These are phyloP conservation scores for Ustilago crameri DNA, from an alignment of 1,284 basidiomycete species.

Conservation along the genomic window DNA sequence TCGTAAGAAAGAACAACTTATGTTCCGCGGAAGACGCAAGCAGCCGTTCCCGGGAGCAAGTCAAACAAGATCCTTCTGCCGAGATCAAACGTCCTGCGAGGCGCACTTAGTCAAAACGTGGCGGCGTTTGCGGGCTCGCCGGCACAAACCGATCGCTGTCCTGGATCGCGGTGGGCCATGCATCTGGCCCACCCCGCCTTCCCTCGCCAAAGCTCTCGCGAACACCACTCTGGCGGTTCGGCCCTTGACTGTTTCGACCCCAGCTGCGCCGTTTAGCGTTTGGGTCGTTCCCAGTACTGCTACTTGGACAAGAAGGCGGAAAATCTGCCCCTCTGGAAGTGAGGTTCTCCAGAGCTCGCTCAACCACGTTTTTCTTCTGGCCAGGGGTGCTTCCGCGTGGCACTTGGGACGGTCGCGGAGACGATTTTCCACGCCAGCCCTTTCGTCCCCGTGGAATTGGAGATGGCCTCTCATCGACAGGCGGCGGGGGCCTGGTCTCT, in stretches of 20 bases:
- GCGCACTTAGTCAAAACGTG: conserved; percentile 13
- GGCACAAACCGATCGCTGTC: conserved; percentile 1
- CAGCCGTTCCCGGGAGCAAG: no score
- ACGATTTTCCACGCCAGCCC: conserved; percentile 8
- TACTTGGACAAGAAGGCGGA: background rate
- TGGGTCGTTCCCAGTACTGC: conserved; percentile 2
- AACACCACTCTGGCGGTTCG: background rate
- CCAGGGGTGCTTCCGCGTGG: conserved; percentile 7
- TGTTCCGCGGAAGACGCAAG: no score
- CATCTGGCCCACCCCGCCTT: background rate
- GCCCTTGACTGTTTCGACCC: conserved; percentile 4
- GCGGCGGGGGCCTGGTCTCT: conserved; percentile 11
- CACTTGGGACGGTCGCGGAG: background rate
- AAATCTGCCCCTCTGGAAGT: conserved; percentile 15
- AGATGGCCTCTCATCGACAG: conserved; percentile 2
- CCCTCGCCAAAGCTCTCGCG: background rate
- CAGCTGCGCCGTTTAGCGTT: conserved; percentile 7
- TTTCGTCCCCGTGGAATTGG: background rate
- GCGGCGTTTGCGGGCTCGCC: conserved; percentile 16
- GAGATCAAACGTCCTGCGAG: no score
- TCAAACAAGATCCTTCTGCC: no score
- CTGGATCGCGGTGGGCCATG: background rate
- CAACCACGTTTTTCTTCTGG: conserved; percentile 18
- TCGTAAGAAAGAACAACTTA: no score
- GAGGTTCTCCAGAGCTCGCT: conserved; percentile 26